Evolutionary conservation across 371 early-diverging fungal genomes (phyloP).

Genomic region (Mortierella sp.): DNA sequence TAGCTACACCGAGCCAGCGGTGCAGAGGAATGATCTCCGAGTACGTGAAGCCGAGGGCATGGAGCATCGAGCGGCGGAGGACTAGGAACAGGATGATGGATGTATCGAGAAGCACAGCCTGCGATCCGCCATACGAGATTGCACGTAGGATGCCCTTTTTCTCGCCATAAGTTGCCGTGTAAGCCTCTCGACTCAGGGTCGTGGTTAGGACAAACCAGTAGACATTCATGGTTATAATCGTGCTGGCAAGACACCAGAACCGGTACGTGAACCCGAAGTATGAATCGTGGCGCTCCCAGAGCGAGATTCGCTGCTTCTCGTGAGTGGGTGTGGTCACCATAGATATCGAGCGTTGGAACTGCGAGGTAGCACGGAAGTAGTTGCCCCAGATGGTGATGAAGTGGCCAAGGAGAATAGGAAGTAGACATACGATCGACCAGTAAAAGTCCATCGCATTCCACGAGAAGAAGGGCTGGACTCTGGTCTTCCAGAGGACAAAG

Average conservation of each 20-base stretch:
- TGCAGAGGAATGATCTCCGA: constrained; percentile 41
- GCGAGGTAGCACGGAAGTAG: constrained; percentile 33
- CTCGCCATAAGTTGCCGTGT: constrained; percentile 2
- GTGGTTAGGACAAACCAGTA: constrained; percentile 41
- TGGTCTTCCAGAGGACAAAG: constrained; percentile 19
- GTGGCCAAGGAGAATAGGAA: constrained; percentile 39
- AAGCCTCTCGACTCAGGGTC: not conserved
- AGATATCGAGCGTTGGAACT: constrained; percentile 36
- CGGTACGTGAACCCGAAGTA: constrained; percentile 21
- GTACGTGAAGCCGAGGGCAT: constrained; percentile 43
- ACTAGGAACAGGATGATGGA: constrained; percentile 47
- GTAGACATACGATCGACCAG: constrained; percentile 39
- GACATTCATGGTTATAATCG: constrained; percentile 24
- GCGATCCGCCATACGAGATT: constrained; percentile 30
- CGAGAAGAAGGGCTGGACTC: constrained; percentile 20
- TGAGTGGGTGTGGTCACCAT: constrained; percentile 26
- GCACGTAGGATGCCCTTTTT: constrained; percentile 7
- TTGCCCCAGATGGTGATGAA: constrained; percentile 50
- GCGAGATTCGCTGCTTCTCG: constrained; percentile 22
- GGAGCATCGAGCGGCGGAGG: constrained; percentile 43
- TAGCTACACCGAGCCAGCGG: constrained; percentile 50
- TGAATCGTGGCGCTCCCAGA: constrained; percentile 46
- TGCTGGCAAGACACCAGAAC: constrained; percentile 20
- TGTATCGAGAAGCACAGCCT: constrained; percentile 32
- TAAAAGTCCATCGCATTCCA: constrained; percentile 35